Percentiles rank a stretch among this genome's conserved stretches.
Evolutionary conservation across 495 filamentous ascomycete species (phyloP).

Genomic region (Penicillium chermesinum): DNA sequence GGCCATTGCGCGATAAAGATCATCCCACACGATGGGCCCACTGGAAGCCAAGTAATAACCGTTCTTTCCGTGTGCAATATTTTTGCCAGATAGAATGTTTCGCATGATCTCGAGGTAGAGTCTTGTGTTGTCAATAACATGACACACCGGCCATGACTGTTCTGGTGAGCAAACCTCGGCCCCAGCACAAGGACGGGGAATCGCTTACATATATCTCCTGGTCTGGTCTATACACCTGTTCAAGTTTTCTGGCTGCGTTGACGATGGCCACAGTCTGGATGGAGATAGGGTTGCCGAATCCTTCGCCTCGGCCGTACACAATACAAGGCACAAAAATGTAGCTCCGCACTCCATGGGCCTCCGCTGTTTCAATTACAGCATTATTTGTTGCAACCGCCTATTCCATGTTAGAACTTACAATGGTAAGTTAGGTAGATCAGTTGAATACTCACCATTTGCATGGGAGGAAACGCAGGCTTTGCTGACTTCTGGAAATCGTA

Average conservation of each 20-base stretch:
- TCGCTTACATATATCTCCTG: conserved; percentile 23
- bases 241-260: conserved; percentile 29
- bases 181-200: background rate
- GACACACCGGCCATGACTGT: conserved; percentile 47
- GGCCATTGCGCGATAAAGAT: conserved; percentile 41
- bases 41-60: conserved; percentile 48
- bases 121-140: conserved; percentile 37
- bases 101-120: conserved; percentile 41
- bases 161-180: background rate
- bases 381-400: conserved; percentile 32
- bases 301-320: conserved; percentile 42
- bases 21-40: conserved; percentile 43
- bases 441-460: conserved; percentile 9
- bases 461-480: background rate
- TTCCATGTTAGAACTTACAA: background rate
- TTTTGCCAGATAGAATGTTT: conserved; percentile 32
- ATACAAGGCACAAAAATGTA: conserved; percentile 47
- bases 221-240: conserved; percentile 37
- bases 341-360: conserved; percentile 36
- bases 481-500: conserved; percentile 36
- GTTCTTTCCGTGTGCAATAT: conserved; percentile 34
- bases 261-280: conserved; percentile 47
- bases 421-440: background rate
- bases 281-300: conserved; percentile 45
- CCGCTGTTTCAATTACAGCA: conserved; percentile 33